phyloP scores from a whole-genome alignment of 345 rosid species.

The Citrus inodora region DNA sequence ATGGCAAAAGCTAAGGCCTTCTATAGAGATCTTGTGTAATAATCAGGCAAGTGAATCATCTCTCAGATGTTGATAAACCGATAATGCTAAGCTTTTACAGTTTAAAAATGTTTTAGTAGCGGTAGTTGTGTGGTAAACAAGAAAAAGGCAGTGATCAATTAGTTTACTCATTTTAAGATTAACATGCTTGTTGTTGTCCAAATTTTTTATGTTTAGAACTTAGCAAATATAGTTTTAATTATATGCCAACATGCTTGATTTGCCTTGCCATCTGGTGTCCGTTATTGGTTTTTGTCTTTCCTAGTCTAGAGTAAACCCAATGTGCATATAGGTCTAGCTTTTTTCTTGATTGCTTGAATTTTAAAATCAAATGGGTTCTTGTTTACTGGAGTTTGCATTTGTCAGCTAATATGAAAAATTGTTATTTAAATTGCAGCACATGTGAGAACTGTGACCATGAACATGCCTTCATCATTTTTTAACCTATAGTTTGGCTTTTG shows the following conservation, averaged over 20 bases:
- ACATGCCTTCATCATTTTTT: background rate
- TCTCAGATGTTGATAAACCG: background rate
- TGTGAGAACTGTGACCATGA: background rate
- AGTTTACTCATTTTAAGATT: background rate
- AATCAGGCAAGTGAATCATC: conserved; percentile 67
- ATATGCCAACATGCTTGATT: background rate
- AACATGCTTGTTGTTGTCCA: background rate
- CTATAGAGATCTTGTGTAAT: conserved; percentile 91
- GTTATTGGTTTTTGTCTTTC: background rate
- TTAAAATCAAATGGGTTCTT: background rate
- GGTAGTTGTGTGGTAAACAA: background rate
- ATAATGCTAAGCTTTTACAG: background rate
- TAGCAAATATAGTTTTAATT: background rate
- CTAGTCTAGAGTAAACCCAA: background rate
- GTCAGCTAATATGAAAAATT: background rate
- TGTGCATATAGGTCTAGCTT: background rate
- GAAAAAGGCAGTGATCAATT: too few relatives aligned
- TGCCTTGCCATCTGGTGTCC: background rate
- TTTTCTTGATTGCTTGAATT: conserved; percentile 1
- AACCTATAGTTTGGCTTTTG: background rate
- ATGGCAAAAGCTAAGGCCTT: conserved; percentile 78
- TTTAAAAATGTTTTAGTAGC: background rate
- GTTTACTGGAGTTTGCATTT: background rate
- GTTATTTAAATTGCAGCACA: background rate
- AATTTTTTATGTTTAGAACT: background rate